Evolutionary conservation across 495 filamentous ascomycete species (phyloP).

Genomic region (Penicillium samsonianum): DNA sequence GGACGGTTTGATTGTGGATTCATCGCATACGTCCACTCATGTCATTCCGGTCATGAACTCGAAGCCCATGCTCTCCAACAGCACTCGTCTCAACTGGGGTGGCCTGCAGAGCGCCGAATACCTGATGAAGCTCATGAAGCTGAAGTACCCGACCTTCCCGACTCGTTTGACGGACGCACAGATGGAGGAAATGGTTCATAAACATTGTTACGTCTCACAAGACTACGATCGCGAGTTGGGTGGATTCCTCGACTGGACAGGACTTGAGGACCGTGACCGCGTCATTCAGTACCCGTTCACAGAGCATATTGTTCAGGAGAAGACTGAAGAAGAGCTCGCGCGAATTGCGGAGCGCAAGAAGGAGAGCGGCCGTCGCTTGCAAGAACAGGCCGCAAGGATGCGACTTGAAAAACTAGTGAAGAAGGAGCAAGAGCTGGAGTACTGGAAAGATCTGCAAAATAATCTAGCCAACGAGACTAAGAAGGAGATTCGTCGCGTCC

Average conservation of each 20-base stretch:
- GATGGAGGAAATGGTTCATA: conserved; percentile 78
- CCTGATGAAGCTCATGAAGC: conserved; percentile 77
- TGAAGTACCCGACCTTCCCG: conserved; percentile 93
- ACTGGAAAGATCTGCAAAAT: conserved; percentile 78
- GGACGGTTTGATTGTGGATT: conserved; percentile 88
- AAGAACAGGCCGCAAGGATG: conserved; percentile 97
- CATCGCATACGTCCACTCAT: conserved; percentile 90
- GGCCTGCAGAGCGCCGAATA: conserved; percentile 88
- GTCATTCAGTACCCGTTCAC: conserved; percentile 92
- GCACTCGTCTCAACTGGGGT: conserved; percentile 92
- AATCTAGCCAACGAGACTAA: conserved; percentile 71
- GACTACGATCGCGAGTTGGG: conserved; percentile 77
- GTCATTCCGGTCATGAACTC: conserved; percentile 89
- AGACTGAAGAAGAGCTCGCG: conserved; percentile 89
- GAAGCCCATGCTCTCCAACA: conserved; percentile 78
- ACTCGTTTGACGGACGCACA: conserved; percentile 82
- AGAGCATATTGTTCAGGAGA: conserved; percentile 83
- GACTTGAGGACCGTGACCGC: conserved; percentile 82
- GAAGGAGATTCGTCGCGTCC: conserved; percentile 80
- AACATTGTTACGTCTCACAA: conserved; percentile 86
- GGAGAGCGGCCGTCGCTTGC: conserved; percentile 85
- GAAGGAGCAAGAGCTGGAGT: conserved; percentile 94
- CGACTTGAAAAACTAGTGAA: conserved; percentile 89
- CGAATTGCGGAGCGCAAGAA: conserved; percentile 87
- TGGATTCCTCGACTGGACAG: conserved; percentile 79